Evolutionary conservation across 345 rosid genomes (phyloP).

Genomic region (Salix viminalis): DNA sequence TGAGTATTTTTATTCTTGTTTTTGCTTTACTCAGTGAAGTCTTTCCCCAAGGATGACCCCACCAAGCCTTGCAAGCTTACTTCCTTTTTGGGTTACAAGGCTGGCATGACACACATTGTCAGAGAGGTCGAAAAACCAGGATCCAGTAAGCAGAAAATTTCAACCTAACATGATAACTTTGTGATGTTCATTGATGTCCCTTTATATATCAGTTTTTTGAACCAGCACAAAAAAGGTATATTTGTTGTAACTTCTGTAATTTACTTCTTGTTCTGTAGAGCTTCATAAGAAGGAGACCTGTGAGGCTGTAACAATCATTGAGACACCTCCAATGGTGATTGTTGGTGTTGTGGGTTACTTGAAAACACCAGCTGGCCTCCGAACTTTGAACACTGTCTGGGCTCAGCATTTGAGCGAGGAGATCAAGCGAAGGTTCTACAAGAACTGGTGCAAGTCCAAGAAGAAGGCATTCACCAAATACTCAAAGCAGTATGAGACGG

Average conservation of each 20-base stretch:
- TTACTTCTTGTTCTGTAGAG: conserved; percentile 32
- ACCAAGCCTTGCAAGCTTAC: conserved; percentile 73
- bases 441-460: conserved; percentile 84
- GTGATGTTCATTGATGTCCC: neutral
- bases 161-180: neutral
- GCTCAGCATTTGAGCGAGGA: conserved; percentile 89
- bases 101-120: conserved; percentile 93
- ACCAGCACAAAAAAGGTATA: neutral
- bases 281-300: conserved; percentile 94
- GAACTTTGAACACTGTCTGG: conserved; percentile 74
- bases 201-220: neutral
- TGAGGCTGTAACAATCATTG: conserved; percentile 78
- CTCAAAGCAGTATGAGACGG: conserved; percentile 48
- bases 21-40: conserved; percentile 55
- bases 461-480: conserved; percentile 82
- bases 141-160: conserved; percentile 48
- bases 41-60: conserved; percentile 83
- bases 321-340: conserved; percentile 78
- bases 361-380: conserved; percentile 71
- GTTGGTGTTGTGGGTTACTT: conserved; percentile 84
- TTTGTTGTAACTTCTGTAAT: neutral
- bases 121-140: conserved; percentile 87
- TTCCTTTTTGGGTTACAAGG: conserved; percentile 87
- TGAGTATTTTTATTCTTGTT: neutral
- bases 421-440: conserved; percentile 73